Conservation (phyloP, 352 stramenopile genomes). For the Globisporangium polare region DNA sequence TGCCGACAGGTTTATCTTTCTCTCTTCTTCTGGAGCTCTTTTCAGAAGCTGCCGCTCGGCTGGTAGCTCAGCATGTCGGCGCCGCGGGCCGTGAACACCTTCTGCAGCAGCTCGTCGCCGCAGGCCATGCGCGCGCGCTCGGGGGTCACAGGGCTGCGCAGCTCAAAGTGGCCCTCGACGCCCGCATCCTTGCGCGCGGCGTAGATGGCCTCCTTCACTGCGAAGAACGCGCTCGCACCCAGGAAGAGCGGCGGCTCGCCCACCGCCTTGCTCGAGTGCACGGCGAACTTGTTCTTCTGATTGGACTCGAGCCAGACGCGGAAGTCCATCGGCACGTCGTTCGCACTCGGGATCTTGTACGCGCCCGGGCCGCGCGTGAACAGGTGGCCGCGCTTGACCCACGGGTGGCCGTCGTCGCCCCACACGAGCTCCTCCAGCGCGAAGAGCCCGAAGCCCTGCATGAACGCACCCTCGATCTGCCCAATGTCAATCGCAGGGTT, state of each 20-base stretch:
- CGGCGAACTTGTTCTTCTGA: slow-evolving; percentile 91
- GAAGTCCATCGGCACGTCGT: slow-evolving; percentile 94
- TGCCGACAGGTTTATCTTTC: slow-evolving; percentile 4
- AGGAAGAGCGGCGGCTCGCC: slow-evolving; percentile 96
- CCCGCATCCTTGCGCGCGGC: slow-evolving; percentile 70
- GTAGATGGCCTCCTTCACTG: slow-evolving; percentile 93
- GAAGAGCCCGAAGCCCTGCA: slow-evolving; percentile 94
- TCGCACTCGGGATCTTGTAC: slow-evolving; percentile 97
- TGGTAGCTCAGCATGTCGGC: slow-evolving; percentile 63
- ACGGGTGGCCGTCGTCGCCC: slow-evolving; percentile 92
- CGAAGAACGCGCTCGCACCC: slow-evolving; percentile 92
- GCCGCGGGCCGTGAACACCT: slow-evolving; percentile 59
- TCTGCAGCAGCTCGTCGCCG: slow-evolving; percentile 57
- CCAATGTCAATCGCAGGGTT: slow-evolving; percentile 97
- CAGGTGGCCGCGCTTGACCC: slow-evolving; percentile 88
- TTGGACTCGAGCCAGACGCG: slow-evolving; percentile 93
- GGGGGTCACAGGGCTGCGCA: slow-evolving; percentile 75
- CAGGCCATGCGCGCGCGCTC: slow-evolving; percentile 86
- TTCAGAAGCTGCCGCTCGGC: slow-evolving; percentile 60
- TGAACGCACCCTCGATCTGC: slow-evolving; percentile 97
- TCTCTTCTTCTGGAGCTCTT: neutral
- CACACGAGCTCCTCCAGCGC: slow-evolving; percentile 95
- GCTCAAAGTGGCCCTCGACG: slow-evolving; percentile 56
- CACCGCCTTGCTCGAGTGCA: slow-evolving; percentile 95
- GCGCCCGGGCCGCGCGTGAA: slow-evolving; percentile 94